A percentile compares a stretch with the other conserved stretches of the same genome.
These are phyloP conservation scores for Oldenlandia corymbosa DNA, from an alignment of 257 asterid species.

Conservation along the genomic window DNA sequence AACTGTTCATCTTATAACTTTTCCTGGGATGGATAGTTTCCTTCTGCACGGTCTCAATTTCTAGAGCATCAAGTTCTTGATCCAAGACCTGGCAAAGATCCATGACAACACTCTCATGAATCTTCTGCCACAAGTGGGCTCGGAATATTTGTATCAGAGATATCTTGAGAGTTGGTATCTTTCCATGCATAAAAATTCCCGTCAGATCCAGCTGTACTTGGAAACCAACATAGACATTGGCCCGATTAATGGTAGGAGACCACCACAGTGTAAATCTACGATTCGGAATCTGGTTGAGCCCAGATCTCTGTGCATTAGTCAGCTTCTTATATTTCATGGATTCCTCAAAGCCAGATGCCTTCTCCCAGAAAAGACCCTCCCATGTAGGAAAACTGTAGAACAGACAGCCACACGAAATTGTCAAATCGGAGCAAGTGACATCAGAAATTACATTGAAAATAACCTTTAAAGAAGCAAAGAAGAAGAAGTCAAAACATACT, in stretches of 20 bases:
- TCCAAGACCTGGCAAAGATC: slow-evolving; percentile 99
- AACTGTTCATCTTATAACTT: slow-evolving; percentile 99
- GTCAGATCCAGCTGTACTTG: slow-evolving; percentile 99
- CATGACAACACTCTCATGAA: slow-evolving; percentile 99
- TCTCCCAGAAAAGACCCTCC: slow-evolving; percentile 99
- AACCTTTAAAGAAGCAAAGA: neutral
- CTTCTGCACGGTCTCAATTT: slow-evolving; percentile 98
- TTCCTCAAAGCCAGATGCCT: slow-evolving; percentile 99
- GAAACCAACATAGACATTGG: slow-evolving; percentile 96
- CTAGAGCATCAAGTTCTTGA: slow-evolving; percentile 95
- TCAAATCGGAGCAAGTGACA: too few relatives aligned
- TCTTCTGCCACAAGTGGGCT: slow-evolving; percentile 99
- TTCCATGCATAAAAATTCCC: slow-evolving; percentile 99
- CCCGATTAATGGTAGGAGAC: slow-evolving; percentile 98
- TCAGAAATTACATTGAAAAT: neutral
- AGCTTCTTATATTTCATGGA: slow-evolving; percentile 97
- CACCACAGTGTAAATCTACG: slow-evolving; percentile 99
- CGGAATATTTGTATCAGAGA: slow-evolving; percentile 98
- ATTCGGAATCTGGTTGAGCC: slow-evolving; percentile 95
- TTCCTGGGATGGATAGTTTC: slow-evolving; percentile 97
- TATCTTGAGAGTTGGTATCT: slow-evolving; percentile 94
- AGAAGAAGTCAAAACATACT: slow-evolving; percentile 46
- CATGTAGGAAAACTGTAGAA: slow-evolving; percentile 91
- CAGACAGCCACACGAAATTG: too few relatives aligned
- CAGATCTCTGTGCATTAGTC: slow-evolving; percentile 98